Evolutionary conservation across 768 basidiomycete species (phyloP).

Genomic region (Suillus subluteus): DNA sequence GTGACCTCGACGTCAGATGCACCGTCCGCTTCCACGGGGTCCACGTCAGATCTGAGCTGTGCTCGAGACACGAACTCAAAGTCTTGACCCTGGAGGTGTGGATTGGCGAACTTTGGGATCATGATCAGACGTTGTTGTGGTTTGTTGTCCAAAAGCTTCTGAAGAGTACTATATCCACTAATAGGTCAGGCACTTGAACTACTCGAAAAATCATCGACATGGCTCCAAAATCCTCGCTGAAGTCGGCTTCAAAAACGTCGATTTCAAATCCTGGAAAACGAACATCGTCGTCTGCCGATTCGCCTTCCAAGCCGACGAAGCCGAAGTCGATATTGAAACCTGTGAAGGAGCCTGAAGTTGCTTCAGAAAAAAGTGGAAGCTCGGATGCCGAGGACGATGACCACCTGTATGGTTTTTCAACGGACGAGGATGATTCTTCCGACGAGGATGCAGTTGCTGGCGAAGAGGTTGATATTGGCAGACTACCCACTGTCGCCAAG

Average conservation of each 20-base stretch:
- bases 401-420: slow-evolving; percentile 72
- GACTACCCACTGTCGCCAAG: slow-evolving; percentile 85
- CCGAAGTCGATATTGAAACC: slow-evolving; percentile 8
- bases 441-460: slow-evolving; percentile 71
- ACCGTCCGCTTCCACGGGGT: slow-evolving; percentile 16
- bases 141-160: slow-evolving; percentile 15
- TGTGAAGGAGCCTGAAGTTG: slow-evolving; percentile 6
- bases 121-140: slow-evolving; percentile 27
- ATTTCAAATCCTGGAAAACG: slow-evolving; percentile 25
- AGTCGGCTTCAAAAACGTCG: slow-evolving; percentile 16
- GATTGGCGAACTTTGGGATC: slow-evolving; percentile 49
- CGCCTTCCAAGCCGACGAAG: slow-evolving; percentile 7
- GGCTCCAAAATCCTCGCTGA: slow-evolving; percentile 9
- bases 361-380: slow-evolving; percentile 7
- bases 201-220: slow-evolving; percentile 3
- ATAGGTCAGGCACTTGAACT: background rate
- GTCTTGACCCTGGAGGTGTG: slow-evolving; percentile 42
- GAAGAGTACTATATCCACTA: background rate
- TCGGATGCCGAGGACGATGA: slow-evolving; percentile 38
- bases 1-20: slow-evolving; percentile 5
- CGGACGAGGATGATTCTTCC: slow-evolving; percentile 75
- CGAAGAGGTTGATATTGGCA: slow-evolving; percentile 67
- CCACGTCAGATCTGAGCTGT: slow-evolving; percentile 22
- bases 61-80: slow-evolving; percentile 41
- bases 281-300: slow-evolving; percentile 17